Evolutionary conservation across 441 rosid genomes (phyloP).

Genomic region (Eruca vesicaria): DNA sequence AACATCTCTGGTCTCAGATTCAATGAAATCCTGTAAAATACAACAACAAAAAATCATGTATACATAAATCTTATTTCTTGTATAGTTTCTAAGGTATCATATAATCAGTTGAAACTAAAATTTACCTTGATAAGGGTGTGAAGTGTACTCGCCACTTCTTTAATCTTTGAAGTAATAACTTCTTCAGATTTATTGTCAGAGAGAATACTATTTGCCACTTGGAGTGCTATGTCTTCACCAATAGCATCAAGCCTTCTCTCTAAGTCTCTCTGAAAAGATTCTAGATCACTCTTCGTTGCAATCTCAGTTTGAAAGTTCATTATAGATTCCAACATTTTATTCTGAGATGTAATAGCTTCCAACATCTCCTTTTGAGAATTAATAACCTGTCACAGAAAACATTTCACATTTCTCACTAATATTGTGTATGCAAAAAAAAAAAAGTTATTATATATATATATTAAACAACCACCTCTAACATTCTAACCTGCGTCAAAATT

Average conservation of each 20-base stretch:
- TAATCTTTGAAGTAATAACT: no score
- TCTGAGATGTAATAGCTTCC: not conserved
- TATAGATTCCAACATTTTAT: not conserved
- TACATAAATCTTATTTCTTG: no score
- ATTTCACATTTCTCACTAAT: not conserved
- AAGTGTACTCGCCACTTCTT: no score
- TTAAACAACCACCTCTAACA: not conserved
- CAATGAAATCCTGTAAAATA: no score
- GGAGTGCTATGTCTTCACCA: not conserved
- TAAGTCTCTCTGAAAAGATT: not conserved
- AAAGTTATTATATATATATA: not conserved
- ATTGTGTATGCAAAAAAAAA: not conserved
- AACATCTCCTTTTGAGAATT: not conserved
- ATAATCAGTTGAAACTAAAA: no score
- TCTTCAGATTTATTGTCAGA: no score
- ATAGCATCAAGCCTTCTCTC: not conserved
- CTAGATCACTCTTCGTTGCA: not conserved
- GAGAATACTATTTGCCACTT: no score
- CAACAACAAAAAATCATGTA: no score
- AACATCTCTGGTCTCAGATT: no score
- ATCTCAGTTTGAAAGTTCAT: not conserved
- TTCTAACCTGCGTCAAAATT: not conserved
- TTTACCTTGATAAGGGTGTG: no score
- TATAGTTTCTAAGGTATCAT: no score
- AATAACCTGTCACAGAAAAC: not conserved